Evolutionary conservation across 257 asterid genomes (phyloP).

Genomic region (Cynanchum wilfordii): DNA sequence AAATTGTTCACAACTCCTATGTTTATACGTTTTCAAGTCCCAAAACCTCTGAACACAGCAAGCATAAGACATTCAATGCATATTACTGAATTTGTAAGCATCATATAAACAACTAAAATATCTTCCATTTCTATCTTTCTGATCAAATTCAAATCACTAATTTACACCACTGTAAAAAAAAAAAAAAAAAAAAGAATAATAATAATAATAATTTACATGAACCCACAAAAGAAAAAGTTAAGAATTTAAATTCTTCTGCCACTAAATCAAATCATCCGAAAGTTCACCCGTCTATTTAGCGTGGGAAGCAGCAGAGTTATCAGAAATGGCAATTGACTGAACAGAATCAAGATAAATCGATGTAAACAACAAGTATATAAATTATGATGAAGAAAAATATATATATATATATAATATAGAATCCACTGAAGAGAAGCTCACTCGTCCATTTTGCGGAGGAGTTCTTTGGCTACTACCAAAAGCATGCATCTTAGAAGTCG

Average conservation of each 20-base stretch:
- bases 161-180: no score
- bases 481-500: conserved; percentile 41
- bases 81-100: neutral
- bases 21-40: neutral
- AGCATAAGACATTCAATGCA: neutral
- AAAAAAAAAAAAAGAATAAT: no score
- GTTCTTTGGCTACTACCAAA: conserved; percentile 35
- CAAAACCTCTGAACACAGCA: neutral
- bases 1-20: neutral
- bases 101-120: neutral
- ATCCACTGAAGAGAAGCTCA: conserved; percentile 20
- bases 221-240: neutral
- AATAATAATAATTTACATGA: no score
- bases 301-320: conserved; percentile 25
- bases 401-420: no score
- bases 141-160: neutral
- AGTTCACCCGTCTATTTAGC: conserved; percentile 43
- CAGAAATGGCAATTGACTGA: neutral
- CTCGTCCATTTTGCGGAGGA: conserved; percentile 47
- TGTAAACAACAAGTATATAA: neutral
- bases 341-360: neutral
- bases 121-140: neutral
- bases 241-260: no score
- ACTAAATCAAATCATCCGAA: neutral
- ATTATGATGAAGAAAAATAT: neutral